Conservation (phyloP, 164 flowering plant genomes). For the Cinnamomum chago region DNA sequence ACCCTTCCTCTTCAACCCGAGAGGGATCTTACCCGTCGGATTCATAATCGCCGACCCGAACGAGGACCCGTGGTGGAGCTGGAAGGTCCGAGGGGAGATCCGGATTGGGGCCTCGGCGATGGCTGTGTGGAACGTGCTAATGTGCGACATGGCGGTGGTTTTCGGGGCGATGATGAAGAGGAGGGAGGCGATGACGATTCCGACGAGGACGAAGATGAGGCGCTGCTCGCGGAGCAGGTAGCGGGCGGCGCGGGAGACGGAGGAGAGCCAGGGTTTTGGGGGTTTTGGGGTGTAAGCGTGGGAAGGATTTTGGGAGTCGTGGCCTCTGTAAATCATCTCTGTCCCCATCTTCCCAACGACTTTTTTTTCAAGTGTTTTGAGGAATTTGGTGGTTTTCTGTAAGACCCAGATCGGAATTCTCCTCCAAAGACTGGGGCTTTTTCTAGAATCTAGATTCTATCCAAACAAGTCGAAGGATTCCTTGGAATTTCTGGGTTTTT, state of each 20-base stretch:
- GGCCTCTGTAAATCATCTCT: conserved; percentile 42
- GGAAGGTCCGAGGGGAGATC: conserved; percentile 9
- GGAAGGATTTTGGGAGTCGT: conserved; percentile 33
- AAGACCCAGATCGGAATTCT: neutral
- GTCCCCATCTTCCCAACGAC: conserved; percentile 17
- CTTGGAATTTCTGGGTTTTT: no score
- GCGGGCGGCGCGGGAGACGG: conserved; percentile 41
- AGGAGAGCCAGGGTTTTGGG: conserved; percentile 48
- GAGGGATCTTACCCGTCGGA: conserved; percentile 59
- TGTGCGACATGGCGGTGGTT: conserved; percentile 21
- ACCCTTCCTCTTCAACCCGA: conserved; percentile 71
- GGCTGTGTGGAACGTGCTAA: conserved; percentile 8
- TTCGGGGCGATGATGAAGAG: conserved; percentile 34
- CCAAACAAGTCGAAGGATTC: neutral
- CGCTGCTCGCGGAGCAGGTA: conserved; percentile 82
- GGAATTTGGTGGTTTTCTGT: neutral
- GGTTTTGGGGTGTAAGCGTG: conserved; percentile 60
- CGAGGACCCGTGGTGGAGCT: neutral
- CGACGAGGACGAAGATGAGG: conserved; percentile 58
- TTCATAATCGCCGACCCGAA: conserved; percentile 4
- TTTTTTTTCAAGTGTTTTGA: neutral
- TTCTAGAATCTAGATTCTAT: neutral
- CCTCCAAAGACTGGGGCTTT: neutral
- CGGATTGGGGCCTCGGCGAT: conserved; percentile 9
- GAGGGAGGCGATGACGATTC: conserved; percentile 61